A percentile compares a stretch with the other conserved stretches of the same genome.
Conservation (phyloP, 257 asterid species). For the Plantago elongata region DNA sequence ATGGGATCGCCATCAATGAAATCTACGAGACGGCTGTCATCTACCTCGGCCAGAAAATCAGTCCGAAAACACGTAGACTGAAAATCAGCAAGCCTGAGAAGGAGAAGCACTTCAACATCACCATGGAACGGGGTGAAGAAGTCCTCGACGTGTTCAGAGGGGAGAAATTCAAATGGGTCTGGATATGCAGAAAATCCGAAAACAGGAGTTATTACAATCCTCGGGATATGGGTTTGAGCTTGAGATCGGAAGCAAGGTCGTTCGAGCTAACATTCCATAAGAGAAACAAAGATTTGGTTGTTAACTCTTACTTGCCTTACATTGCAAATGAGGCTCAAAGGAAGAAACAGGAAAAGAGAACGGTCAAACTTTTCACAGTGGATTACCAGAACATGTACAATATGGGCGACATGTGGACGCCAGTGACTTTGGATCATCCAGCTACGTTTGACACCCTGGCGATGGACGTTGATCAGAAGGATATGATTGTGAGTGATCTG, state of each 20-base stretch:
- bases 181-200: slow-evolving; percentile 26
- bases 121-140: slow-evolving; percentile 43
- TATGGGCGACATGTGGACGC: slow-evolving; percentile 31
- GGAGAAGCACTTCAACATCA: slow-evolving; percentile 32
- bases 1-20: slow-evolving; percentile 42
- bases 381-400: slow-evolving; percentile 21
- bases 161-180: slow-evolving; percentile 42
- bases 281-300: slow-evolving; percentile 34
- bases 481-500: slow-evolving; percentile 39
- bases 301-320: slow-evolving; percentile 41
- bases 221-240: slow-evolving; percentile 30
- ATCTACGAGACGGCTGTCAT: slow-evolving; percentile 53
- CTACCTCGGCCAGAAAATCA: slow-evolving; percentile 38
- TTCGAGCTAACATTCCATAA: slow-evolving; percentile 59
- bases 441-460: slow-evolving; percentile 62
- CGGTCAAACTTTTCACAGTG: slow-evolving; percentile 44
- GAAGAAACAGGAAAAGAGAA: slow-evolving; percentile 37
- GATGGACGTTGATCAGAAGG: slow-evolving; percentile 46
- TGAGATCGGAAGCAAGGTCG: slow-evolving; percentile 39
- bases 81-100: slow-evolving; percentile 49
- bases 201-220: slow-evolving; percentile 30
- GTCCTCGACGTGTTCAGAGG: slow-evolving; percentile 33
- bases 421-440: slow-evolving; percentile 48
- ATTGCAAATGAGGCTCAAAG: slow-evolving; percentile 25
- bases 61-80: slow-evolving; percentile 31